phyloP scores from a whole-genome alignment of 139 green algal species.

The Parachlorella kessleri region DNA sequence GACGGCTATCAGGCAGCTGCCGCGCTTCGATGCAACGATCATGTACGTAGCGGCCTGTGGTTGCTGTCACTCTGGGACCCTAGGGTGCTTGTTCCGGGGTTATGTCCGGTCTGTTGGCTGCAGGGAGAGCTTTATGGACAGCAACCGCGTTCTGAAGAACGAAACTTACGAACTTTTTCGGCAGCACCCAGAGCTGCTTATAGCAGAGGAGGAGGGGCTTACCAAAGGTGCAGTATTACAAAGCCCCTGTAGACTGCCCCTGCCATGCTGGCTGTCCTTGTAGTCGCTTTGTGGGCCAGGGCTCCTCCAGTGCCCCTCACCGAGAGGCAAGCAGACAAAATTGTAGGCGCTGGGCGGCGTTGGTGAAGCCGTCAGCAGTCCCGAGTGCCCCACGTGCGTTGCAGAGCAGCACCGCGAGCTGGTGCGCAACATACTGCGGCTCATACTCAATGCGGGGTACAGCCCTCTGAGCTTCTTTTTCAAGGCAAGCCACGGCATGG shows the following conservation, averaged over 20 bases:
- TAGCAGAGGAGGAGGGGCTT: constrained; percentile 64
- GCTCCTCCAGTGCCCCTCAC: no score
- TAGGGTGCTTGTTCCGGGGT: no score
- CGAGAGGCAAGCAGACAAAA: neutral
- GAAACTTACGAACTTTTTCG: constrained; percentile 62
- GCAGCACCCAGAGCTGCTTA: constrained; percentile 73
- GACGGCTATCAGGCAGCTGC: constrained; percentile 21
- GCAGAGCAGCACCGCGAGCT: constrained; percentile 82
- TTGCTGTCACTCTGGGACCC: no score
- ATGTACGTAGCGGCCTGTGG: no score
- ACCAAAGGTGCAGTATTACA: no score
- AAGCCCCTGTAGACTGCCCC: no score
- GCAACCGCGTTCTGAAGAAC: constrained; percentile 32
- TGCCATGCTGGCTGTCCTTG: no score
- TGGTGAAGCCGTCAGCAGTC: neutral
- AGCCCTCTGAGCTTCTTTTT: constrained; percentile 63
- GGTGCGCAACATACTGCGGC: constrained; percentile 61
- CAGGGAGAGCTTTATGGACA: constrained; percentile 50
- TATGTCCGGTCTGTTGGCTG: no score
- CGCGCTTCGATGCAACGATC: constrained; percentile 40
- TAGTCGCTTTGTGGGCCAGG: no score
- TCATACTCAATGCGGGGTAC: constrained; percentile 66
- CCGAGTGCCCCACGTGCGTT: neutral
- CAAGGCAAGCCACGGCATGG: neutral
- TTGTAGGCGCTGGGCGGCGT: neutral